phyloP scores from a whole-genome alignment of 2,329 filamentous ascomycete genomes.

The Curvularia eragrostidis region DNA sequence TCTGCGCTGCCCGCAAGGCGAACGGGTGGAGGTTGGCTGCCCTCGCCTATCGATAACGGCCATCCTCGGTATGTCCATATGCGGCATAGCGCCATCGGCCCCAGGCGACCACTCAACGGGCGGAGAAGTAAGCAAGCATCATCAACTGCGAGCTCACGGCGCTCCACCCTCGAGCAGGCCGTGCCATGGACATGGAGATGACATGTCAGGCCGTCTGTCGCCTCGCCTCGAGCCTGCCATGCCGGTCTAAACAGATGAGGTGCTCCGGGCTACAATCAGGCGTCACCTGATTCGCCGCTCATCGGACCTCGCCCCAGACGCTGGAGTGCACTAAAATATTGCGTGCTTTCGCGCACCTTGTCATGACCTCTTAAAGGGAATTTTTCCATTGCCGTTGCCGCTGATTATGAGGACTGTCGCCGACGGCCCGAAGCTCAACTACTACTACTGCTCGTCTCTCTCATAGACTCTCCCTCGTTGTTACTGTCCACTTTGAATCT shows the following conservation, averaged over 20 bases:
- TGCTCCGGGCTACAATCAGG: conserved; percentile 15
- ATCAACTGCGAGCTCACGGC: not conserved
- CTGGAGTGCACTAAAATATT: conserved; percentile 27
- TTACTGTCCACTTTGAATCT: conserved; percentile 30
- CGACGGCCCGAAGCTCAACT: conserved; percentile 38
- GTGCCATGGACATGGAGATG: conserved; percentile 1
- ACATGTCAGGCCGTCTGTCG: conserved; percentile 1
- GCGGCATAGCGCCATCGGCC: conserved; percentile 20
- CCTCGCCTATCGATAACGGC: conserved; percentile 29
- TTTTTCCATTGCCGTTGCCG: conserved; percentile 39
- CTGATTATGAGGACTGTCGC: conserved; percentile 33
- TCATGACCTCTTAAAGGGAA: conserved; percentile 34
- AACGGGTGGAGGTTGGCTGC: conserved; percentile 24
- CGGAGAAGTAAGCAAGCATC: conserved; percentile 22
- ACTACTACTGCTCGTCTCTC: conserved; percentile 29
- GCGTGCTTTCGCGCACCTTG: conserved; percentile 29
- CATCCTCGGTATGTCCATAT: conserved; percentile 23
- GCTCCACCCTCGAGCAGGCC: conserved; percentile 12
- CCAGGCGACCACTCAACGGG: conserved; percentile 22
- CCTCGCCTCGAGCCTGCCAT: conserved; percentile 20
- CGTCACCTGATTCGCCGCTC: conserved; percentile 22
- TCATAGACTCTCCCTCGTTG: conserved; percentile 27
- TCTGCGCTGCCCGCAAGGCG: conserved; percentile 22
- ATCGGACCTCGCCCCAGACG: conserved; percentile 24
- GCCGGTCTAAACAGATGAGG: conserved; percentile 8